Base-by-base conservation (phyloP, 2,329 filamentous ascomycete species). In the Pseudodiploospora longispora region DNA sequence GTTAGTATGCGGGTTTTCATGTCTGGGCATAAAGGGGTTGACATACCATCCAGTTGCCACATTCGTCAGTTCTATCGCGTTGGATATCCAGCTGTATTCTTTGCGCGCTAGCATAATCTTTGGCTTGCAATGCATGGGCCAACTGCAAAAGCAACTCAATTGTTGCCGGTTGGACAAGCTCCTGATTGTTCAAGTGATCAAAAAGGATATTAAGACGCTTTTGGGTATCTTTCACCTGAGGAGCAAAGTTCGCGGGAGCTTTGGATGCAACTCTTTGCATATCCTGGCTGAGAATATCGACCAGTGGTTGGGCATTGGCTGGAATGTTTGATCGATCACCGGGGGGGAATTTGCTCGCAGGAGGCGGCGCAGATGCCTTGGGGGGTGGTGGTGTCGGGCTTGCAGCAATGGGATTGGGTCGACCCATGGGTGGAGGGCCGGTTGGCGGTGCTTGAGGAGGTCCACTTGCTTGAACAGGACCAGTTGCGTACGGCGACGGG, bases 111-210 rank as follows among this genome's bases (percentile, higher is more conserved):
- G 80, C 75, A 53, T 85, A 90, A 54, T 93, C 74, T 68, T 80
- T 82, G 44, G 70, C 64, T 54, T 85, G 78, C 43, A 94, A 64
- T 28, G 84, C 79, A 50, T 78, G 68, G 6, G 85, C 76, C 30
- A 89, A 67, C 55, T 80, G 69, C 6, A 73, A 71, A 55, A 90
- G 70, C 59, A 82, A 73, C 48, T 78, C 72, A 40, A 90, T 77
- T 1, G 85, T 96, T 57, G 86, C 83, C 2, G 85, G 78, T 68
- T 85, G 86, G 43, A 97, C 73, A 35, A 96, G 72, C 58, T 97
- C 90, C 59, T 90, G 85, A 53, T 97, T 97, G 74, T 97, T 98
- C 38, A 98, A 74, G 63, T 96, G 89, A 60, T 98, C 91, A 62
- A 96, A 97, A n/a, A 98, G 72, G 40, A 96, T 82, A 56, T 86